Percentiles rank a stretch among this genome's conserved stretches.
Evolutionary conservation across 352 stramenopile species (phyloP).

Genomic region (Phytophthora macrochlamydospora): DNA sequence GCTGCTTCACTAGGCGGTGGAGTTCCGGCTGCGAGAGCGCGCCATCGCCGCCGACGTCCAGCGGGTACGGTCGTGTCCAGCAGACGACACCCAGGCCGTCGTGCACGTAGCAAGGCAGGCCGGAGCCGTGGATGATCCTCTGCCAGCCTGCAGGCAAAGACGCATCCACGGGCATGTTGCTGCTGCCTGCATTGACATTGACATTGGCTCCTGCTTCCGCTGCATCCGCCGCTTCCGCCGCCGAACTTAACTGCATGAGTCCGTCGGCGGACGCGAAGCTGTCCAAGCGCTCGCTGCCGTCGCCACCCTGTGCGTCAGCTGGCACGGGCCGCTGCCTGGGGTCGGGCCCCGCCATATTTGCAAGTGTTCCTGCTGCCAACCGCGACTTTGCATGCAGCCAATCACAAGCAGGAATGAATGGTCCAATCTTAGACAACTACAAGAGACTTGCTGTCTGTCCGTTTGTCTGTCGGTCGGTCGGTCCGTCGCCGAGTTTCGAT

Average conservation of each 20-base stretch:
- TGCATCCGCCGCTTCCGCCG: conserved; percentile 27
- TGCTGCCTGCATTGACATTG: neutral
- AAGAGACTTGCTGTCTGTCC: no score
- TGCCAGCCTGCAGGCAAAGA: conserved; percentile 69
- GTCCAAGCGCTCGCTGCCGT: conserved; percentile 21
- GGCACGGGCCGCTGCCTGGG: no score
- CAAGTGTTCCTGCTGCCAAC: conserved; percentile 8
- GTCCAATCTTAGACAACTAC: no score
- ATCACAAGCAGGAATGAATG: neutral
- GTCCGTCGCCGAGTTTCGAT: no score
- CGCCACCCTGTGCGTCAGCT: conserved; percentile 1
- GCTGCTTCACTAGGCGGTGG: conserved; percentile 48
- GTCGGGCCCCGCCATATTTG: conserved; percentile 21
- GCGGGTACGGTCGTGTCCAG: conserved; percentile 75
- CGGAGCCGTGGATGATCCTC: conserved; percentile 65
- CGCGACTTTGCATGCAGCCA: neutral
- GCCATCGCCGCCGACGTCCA: conserved; percentile 38
- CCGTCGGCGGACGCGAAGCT: conserved; percentile 39
- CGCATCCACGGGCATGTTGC: conserved; percentile 19
- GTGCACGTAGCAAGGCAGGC: conserved; percentile 75
- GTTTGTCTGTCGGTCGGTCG: no score
- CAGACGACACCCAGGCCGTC: conserved; percentile 53
- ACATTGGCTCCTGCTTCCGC: neutral
- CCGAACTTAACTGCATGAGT: conserved; percentile 62
- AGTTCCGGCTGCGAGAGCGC: conserved; percentile 42